Conservation (phyloP, 1,284 basidiomycete species). For the Trichosporon ovoides region DNA sequence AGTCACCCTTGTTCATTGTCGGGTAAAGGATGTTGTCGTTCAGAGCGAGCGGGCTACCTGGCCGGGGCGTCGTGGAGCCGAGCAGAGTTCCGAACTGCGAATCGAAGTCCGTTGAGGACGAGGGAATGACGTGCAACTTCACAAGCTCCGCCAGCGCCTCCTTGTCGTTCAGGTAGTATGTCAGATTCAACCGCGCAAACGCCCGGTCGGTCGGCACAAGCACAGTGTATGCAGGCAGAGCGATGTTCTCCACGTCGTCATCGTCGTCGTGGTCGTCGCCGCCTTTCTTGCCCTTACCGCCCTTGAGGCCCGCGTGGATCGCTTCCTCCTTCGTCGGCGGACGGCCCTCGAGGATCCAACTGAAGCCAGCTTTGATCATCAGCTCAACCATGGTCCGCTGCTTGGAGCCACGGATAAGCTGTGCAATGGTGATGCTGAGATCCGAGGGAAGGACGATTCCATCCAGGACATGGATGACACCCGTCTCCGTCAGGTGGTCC, state of each 20-base stretch:
- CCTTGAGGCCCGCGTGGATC: slow-evolving; percentile 41
- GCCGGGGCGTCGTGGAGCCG: slow-evolving; percentile 13
- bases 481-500: slow-evolving; percentile 72
- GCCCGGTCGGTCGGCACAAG: slow-evolving; percentile 88
- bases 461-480: slow-evolving; percentile 86
- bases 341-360: slow-evolving; percentile 83
- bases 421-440: slow-evolving; percentile 77
- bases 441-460: slow-evolving; percentile 79
- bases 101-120: not conserved
- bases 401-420: slow-evolving; percentile 81
- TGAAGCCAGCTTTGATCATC: slow-evolving; percentile 73
- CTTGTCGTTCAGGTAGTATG: slow-evolving; percentile 63
- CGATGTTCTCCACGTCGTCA: slow-evolving; percentile 36
- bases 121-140: slow-evolving; percentile 80
- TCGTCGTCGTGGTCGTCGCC: slow-evolving; percentile 29
- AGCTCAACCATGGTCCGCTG: slow-evolving; percentile 80
- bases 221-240: slow-evolving; percentile 61
- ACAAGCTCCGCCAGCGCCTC: slow-evolving; percentile 65
- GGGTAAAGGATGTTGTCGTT: slow-evolving; percentile 66
- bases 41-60: slow-evolving; percentile 62
- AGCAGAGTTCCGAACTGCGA: not conserved
- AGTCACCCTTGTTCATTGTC: slow-evolving; percentile 63
- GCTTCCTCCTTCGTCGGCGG: slow-evolving; percentile 58
- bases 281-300: slow-evolving; percentile 53
- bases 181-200: slow-evolving; percentile 83